These are phyloP conservation scores for Fusarium graminum DNA, from an alignment of 2,329 filamentous ascomycete species.

Conservation along the genomic window DNA sequence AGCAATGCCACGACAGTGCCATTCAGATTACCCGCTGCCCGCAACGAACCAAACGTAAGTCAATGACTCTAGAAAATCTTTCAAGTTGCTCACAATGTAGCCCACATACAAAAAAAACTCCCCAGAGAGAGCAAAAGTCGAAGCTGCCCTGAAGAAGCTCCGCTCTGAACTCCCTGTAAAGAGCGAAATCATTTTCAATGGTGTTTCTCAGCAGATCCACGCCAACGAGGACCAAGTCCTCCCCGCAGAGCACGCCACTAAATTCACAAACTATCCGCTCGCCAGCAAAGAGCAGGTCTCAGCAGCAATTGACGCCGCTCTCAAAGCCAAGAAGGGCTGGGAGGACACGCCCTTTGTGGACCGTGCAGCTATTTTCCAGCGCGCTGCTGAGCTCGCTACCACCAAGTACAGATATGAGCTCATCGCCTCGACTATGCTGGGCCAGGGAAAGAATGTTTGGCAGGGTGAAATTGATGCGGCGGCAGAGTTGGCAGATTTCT, in stretches of 20 bases:
- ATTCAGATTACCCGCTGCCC: slow-evolving; percentile 50
- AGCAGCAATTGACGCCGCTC: slow-evolving; percentile 81
- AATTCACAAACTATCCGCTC: slow-evolving; percentile 54
- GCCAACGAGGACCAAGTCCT: slow-evolving; percentile 51
- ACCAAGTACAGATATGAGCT: slow-evolving; percentile 96
- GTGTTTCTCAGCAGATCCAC: slow-evolving; percentile 46
- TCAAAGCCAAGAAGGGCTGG: slow-evolving; percentile 86
- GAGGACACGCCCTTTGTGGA: slow-evolving; percentile 89
- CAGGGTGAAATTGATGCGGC: slow-evolving; percentile 97
- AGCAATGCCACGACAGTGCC: slow-evolving; percentile 47
- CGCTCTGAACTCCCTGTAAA: slow-evolving; percentile 50
- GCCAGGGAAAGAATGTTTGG: slow-evolving; percentile 98
- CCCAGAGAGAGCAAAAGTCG: slow-evolving; percentile 49
- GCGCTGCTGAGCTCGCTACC: slow-evolving; percentile 89
- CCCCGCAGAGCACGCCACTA: slow-evolving; percentile 52
- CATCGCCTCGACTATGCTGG: slow-evolving; percentile 95
- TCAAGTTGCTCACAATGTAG: slow-evolving; percentile 26
- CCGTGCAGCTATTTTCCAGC: slow-evolving; percentile 92
- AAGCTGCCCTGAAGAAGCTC: slow-evolving; percentile 50
- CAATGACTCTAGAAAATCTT: fast-evolving
- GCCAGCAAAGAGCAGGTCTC: slow-evolving; percentile 52
- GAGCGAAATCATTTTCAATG: slow-evolving; percentile 52
- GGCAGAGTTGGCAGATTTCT: slow-evolving; percentile 90
- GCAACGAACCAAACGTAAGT: slow-evolving; percentile 53
- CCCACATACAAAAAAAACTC: slow-evolving; percentile 51